phyloP scores from a whole-genome alignment of 352 stramenopile genomes.

The Pythium scleroteichum region DNA sequence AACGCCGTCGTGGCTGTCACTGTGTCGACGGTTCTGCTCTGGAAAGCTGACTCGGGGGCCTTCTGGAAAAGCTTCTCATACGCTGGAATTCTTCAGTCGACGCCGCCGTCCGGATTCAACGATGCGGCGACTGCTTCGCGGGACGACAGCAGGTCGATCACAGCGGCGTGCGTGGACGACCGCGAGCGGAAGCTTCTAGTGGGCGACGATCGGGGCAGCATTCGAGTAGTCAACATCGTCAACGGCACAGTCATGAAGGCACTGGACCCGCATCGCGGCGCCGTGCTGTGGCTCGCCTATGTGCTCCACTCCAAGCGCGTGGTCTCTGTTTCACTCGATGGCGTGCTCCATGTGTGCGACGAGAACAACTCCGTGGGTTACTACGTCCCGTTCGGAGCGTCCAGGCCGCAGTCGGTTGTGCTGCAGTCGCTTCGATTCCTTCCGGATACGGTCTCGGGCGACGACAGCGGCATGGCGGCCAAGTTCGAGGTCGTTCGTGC shows the following conservation, averaged over 20 bases:
- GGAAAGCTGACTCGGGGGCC: conserved; percentile 50
- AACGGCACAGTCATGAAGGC: conserved; percentile 88
- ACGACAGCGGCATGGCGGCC: background rate
- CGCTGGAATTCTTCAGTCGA: conserved; percentile 32
- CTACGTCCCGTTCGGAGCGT: conserved; percentile 66
- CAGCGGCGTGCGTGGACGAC: conserved; percentile 79
- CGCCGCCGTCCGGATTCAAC: conserved; percentile 16
- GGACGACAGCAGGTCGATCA: conserved; percentile 33
- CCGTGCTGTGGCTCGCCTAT: conserved; percentile 55
- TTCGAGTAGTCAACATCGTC: conserved; percentile 72
- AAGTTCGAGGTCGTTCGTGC: conserved; percentile 56
- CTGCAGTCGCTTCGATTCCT: conserved; percentile 57
- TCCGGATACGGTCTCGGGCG: conserved; percentile 20
- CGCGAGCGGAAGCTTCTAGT: conserved; percentile 79
- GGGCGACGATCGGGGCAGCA: conserved; percentile 61
- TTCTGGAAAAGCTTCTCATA: conserved; percentile 63
- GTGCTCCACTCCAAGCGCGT: conserved; percentile 63
- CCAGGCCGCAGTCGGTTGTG: conserved; percentile 54
- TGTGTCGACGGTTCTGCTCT: conserved; percentile 54
- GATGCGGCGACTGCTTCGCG: background rate
- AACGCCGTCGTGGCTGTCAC: conserved; percentile 64
- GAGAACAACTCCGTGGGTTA: conserved; percentile 71
- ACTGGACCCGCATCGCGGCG: conserved; percentile 52
- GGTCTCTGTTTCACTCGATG: conserved; percentile 58
- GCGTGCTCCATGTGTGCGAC: conserved; percentile 65